A percentile compares a stretch with the other conserved stretches of the same genome.
Conservation (phyloP, 1,284 basidiomycete genomes). For the Ceratobasidium sp. region DNA sequence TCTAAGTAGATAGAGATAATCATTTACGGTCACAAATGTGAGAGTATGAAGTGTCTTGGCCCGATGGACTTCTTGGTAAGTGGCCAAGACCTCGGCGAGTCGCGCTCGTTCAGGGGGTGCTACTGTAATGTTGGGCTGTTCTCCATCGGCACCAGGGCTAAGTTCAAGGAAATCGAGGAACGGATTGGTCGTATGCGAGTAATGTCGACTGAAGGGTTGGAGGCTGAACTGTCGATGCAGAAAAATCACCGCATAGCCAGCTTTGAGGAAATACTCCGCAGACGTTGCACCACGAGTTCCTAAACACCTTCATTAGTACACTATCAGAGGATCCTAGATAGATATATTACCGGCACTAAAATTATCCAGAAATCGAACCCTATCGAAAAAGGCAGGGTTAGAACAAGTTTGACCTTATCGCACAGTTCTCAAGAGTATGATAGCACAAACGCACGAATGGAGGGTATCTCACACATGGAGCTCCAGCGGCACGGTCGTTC, state of each 20-base stretch:
- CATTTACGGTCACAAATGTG: slow-evolving; percentile 94
- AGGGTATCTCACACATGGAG: slow-evolving; percentile 87
- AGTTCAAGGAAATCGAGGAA: slow-evolving; percentile 93
- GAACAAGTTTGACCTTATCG: not conserved
- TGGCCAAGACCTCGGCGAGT: slow-evolving; percentile 79
- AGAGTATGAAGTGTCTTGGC: slow-evolving; percentile 84
- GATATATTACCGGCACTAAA: slow-evolving; percentile 88
- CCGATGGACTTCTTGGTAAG: slow-evolving; percentile 85
- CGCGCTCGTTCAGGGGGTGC: slow-evolving; percentile 70
- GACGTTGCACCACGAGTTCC: slow-evolving; percentile 97
- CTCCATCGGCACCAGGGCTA: slow-evolving; percentile 35
- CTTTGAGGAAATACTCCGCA: slow-evolving; percentile 95
- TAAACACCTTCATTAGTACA: slow-evolving; percentile 54
- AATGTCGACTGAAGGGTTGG: slow-evolving; percentile 96
- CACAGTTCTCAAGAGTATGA: not conserved
- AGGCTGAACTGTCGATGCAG: slow-evolving; percentile 98
- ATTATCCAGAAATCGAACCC: slow-evolving; percentile 98
- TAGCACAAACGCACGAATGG: slow-evolving; percentile 8
- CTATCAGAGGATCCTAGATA: not conserved
- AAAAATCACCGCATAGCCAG: slow-evolving; percentile 97
- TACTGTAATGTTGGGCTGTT: slow-evolving; percentile 70
- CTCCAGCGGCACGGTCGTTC: slow-evolving; percentile 94
- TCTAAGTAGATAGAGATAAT: slow-evolving; percentile 93
- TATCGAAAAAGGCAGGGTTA: slow-evolving; percentile 57
- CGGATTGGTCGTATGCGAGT: slow-evolving; percentile 97